Evolutionary conservation across 2,329 filamentous ascomycete species (phyloP).

Genomic region (Talaromyces sp.): DNA sequence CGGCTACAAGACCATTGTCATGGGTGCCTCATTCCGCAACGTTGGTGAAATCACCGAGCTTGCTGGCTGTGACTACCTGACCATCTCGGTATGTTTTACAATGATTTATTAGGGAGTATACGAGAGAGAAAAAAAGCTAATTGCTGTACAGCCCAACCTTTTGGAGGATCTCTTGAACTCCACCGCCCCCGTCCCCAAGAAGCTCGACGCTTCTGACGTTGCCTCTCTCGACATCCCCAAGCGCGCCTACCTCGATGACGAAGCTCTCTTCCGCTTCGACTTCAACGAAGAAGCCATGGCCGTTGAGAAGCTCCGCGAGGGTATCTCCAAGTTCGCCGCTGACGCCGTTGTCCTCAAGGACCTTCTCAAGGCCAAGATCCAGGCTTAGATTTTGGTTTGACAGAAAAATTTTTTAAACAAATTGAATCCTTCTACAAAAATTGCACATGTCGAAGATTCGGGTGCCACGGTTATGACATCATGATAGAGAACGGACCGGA

Average conservation of each 20-base stretch:
- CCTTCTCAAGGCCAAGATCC: constrained; percentile 83
- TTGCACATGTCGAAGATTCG: not conserved
- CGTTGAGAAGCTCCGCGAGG: constrained; percentile 97
- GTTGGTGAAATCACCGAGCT: constrained; percentile 96
- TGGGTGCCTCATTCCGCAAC: constrained; percentile 98
- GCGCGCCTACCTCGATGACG: constrained; percentile 85
- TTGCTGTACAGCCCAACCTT: constrained; percentile 65
- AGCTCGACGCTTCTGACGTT: constrained; percentile 72
- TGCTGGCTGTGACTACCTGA: constrained; percentile 97
- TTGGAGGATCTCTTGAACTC: constrained; percentile 93
- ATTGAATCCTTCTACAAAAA: not conserved
- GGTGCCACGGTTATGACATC: constrained; percentile 1
- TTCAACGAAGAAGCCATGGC: constrained; percentile 99
- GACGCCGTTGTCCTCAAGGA: constrained; percentile 92
- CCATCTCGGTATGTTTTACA: constrained; percentile 71
- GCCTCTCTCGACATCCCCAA: constrained; percentile 70
- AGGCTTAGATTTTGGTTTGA: constrained; percentile 30
- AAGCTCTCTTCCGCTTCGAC: constrained; percentile 91
- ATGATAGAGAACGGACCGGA: constrained; percentile 3
- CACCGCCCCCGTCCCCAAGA: constrained; percentile 75
- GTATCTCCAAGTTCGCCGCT: constrained; percentile 98
- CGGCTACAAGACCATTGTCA: constrained; percentile 98
- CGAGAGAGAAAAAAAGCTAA: constrained; percentile 16
- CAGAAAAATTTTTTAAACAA: not conserved
- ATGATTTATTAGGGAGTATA: not conserved